phyloP scores from a whole-genome alignment of 768 basidiomycete species.

The Hygrophorus pudorinus region DNA sequence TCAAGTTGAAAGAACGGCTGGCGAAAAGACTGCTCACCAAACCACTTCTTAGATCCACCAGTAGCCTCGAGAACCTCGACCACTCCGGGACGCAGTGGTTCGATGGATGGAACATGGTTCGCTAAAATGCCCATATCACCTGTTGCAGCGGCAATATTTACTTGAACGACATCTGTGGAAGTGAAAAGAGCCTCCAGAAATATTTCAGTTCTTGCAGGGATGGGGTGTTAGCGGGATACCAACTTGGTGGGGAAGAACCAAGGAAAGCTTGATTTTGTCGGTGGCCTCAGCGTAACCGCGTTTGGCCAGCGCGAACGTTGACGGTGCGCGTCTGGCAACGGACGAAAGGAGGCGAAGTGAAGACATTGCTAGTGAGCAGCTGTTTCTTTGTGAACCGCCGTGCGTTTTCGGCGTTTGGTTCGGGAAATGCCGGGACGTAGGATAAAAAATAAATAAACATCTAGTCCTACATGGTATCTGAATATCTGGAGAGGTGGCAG shows the following conservation, averaged over 20 bases:
- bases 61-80: constrained; percentile 87
- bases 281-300: constrained; percentile 89
- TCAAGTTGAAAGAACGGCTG: constrained; percentile 1
- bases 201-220: constrained; percentile 7
- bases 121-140: constrained; percentile 99
- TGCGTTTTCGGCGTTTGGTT: constrained; percentile 31
- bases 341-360: constrained; percentile 62
- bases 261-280: constrained; percentile 86
- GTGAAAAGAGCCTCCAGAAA: constrained; percentile 71
- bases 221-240: constrained; percentile 16
- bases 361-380: no score
- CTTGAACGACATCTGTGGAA: constrained; percentile 88
- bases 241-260: constrained; percentile 94
- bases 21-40: constrained; percentile 53
- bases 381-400: constrained; percentile 17
- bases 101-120: constrained; percentile 97
- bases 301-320: constrained; percentile 40
- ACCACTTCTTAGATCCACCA: constrained; percentile 86
- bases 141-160: constrained; percentile 86
- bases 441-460: no score
- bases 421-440: constrained; percentile 17
- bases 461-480: no score
- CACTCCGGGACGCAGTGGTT: constrained; percentile 88
- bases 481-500: no score
- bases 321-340: constrained; percentile 50